Evolutionary conservation across 371 early-diverging fungal species (phyloP).

Genomic region (Syncephalis plumigaleata): DNA sequence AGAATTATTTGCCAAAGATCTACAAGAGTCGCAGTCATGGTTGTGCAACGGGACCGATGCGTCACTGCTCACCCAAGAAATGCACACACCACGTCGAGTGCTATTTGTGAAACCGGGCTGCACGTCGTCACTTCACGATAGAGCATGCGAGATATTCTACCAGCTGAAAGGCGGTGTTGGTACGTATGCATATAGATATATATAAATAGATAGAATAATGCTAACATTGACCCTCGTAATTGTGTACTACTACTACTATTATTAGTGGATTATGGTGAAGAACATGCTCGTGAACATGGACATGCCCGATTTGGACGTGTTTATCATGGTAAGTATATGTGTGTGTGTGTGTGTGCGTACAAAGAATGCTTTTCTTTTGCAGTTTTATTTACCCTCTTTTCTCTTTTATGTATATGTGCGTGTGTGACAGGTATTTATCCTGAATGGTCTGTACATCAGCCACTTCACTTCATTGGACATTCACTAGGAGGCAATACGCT

Average conservation of each 20-base stretch:
- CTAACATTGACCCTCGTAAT: neutral
- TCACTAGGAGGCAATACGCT: conserved; percentile 7
- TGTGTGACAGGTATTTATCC: conserved; percentile 7
- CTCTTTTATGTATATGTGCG: no score
- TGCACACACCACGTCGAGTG: neutral
- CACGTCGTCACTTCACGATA: conserved; percentile 5
- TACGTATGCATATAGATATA: neutral
- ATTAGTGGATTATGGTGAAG: conserved; percentile 9
- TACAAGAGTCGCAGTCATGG: no score
- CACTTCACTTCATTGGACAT: conserved; percentile 9
- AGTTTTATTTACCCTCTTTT: no score
- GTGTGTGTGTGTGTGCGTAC: neutral
- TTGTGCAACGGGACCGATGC: no score
- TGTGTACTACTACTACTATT: neutral
- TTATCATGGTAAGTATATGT: conserved; percentile 3
- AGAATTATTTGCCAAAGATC: neutral
- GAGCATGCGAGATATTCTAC: conserved; percentile 9
- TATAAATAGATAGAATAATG: neutral
- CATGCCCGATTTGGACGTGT: conserved; percentile 7
- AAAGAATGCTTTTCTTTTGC: no score
- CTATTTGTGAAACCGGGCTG: conserved; percentile 5
- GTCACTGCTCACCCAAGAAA: neutral
- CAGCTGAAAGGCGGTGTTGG: conserved; percentile 10
- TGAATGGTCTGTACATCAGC: conserved; percentile 6
- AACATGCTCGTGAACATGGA: conserved; percentile 5